Percentiles rank a stretch among this genome's conserved stretches.
phyloP scores from a whole-genome alignment of 2,329 filamentous ascomycete species.

The Aspergillus cejpii region DNA sequence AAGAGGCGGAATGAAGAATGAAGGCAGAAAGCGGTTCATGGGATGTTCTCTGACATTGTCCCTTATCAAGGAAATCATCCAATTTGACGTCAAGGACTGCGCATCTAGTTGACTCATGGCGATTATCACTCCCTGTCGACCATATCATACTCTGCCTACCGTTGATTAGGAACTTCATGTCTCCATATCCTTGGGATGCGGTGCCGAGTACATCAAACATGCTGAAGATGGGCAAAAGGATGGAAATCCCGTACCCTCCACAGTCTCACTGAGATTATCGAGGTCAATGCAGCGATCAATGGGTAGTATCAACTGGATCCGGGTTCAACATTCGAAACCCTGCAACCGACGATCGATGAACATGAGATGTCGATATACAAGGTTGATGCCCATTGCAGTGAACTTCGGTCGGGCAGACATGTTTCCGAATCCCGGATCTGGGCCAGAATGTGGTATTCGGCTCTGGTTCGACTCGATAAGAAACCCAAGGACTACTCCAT shows the following conservation, averaged over 20 bases:
- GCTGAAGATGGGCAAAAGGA: not conserved
- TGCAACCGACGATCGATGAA: conserved; percentile 31
- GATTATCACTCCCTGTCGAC: too few species aligned
- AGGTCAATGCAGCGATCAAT: not conserved
- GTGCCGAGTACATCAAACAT: not conserved
- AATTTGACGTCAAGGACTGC: too few species aligned
- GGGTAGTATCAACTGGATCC: not conserved
- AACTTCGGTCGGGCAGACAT: conserved; percentile 32
- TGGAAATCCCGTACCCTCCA: not conserved
- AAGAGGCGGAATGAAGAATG: too few species aligned
- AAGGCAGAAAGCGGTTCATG: too few species aligned
- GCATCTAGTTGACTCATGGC: too few species aligned
- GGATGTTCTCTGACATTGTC: too few species aligned
- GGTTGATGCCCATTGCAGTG: conserved; percentile 39
- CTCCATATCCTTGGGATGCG: not conserved
- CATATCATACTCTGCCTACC: too few species aligned
- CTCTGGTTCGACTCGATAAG: conserved; percentile 38
- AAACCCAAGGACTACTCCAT: conserved; percentile 35
- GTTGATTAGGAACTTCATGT: not conserved
- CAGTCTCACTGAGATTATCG: not conserved
- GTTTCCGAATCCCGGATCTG: conserved; percentile 30
- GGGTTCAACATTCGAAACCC: not conserved
- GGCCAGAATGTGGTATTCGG: conserved; percentile 37
- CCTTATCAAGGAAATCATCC: too few species aligned
- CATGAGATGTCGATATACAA: conserved; percentile 41